Conservation (phyloP, 805 yeast species). For the Teunomyces barrocoloradensis region DNA sequence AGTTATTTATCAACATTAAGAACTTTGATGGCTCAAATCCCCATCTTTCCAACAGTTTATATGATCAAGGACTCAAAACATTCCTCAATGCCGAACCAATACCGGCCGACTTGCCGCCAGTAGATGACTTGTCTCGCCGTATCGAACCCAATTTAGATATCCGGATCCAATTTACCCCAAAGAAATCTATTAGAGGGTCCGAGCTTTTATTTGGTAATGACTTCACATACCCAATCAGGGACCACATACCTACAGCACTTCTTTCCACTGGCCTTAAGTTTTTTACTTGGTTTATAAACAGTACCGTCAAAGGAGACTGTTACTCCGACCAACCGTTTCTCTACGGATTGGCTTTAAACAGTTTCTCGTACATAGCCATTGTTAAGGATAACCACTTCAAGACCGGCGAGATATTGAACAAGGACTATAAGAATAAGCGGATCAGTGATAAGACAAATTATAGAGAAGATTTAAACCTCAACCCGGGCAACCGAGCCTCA, state of each 20-base stretch:
- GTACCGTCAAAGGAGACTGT: slow-evolving; percentile 63
- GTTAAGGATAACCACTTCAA: slow-evolving; percentile 12
- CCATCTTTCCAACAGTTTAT: slow-evolving; percentile 34
- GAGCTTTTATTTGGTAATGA: slow-evolving; percentile 70
- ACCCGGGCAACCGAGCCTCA: slow-evolving; percentile 16
- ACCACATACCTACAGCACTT: slow-evolving; percentile 53
- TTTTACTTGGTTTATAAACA: slow-evolving; percentile 58
- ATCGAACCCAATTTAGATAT: slow-evolving; percentile 30
- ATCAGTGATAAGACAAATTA: slow-evolving; percentile 9
- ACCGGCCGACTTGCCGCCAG: slow-evolving; percentile 5
- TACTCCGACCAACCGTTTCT: slow-evolving; percentile 60
- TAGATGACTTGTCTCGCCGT: slow-evolving; percentile 4
- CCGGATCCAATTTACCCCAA: slow-evolving; percentile 42
- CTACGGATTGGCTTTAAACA: slow-evolving; percentile 59
- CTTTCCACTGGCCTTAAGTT: slow-evolving; percentile 50
- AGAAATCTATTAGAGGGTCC: slow-evolving; percentile 44
- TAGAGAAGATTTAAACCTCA: slow-evolving; percentile 25
- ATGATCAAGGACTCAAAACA: slow-evolving; percentile 26
- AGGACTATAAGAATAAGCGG: slow-evolving; percentile 7
- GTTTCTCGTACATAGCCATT: slow-evolving; percentile 48
- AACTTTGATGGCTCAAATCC: slow-evolving; percentile 45
- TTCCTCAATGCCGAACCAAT: slow-evolving; percentile 22
- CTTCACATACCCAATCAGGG: slow-evolving; percentile 55
- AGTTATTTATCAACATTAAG: slow-evolving; percentile 42
- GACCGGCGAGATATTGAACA: background rate